Evolutionary conservation across 441 rosid genomes (phyloP).

Genomic region (Populus hybrid): DNA sequence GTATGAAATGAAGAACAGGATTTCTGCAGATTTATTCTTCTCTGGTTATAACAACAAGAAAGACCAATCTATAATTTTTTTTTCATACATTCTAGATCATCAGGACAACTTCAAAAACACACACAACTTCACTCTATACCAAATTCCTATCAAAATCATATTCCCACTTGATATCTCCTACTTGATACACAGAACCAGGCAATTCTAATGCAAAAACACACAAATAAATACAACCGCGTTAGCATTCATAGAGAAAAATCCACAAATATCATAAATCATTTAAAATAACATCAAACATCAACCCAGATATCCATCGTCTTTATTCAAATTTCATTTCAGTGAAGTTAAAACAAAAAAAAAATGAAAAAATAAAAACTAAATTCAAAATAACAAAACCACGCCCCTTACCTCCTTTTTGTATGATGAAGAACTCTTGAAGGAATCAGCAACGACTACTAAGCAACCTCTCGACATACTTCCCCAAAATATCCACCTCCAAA

Average conservation of each 20-base stretch:
- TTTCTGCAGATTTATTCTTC: neutral
- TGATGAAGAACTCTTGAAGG: conserved; percentile 17
- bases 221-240: neutral
- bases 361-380: too few relatives aligned
- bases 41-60: neutral
- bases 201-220: neutral
- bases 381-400: neutral
- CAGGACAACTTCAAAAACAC: neutral
- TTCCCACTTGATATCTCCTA: neutral
- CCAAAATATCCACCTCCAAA: conserved; percentile 87
- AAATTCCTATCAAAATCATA: neutral
- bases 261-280: neutral
- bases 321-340: conserved; percentile 1
- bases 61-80: neutral
- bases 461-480: conserved; percentile 88
- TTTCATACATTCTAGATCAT: neutral
- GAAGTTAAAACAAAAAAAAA: too few relatives aligned
- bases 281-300: neutral
- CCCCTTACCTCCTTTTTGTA: conserved; percentile 17
- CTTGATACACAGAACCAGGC: neutral
- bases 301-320: neutral
- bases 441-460: conserved; percentile 58
- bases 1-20: neutral
- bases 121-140: neutral
- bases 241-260: neutral